Base-by-base conservation (phyloP, 2,329 filamentous ascomycete genomes). In the Cordyceps cateniannulata region DNA sequence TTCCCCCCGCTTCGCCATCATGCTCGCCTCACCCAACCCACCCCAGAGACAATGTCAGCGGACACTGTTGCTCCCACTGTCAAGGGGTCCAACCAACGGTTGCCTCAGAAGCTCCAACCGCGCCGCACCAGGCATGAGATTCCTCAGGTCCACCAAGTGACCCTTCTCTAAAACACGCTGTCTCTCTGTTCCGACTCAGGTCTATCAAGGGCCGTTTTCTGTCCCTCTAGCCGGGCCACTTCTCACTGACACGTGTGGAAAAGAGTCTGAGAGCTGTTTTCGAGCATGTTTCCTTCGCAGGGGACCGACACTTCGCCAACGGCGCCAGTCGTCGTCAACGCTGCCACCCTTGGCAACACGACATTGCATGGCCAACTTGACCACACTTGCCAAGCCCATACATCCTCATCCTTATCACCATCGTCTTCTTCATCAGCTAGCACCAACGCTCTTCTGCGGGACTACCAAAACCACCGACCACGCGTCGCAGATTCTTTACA, bases 71-170 rank as follows among this genome's bases (percentile, higher is more conserved):
- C 16, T 42, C 38, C 38, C 38, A 42, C 14, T 6, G 18, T 8
- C 38, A 42, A 42, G 38, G 38, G 38, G 38, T 8, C 38, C 18
- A n/a, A 6, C 38, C 18, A n/a, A 6, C 38, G 14, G 4, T 42
- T 58, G 55, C 56, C 47, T 59, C 56, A 59, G 56, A 51, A 59
- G 53, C 56, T 59, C 24, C 12, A 38, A 52, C 56, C 25, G 10
- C 55, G 55, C 45, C 45, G 42, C 47, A 58, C 45, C 32, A 58
- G 22, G 40, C 29, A 20, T 49, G 32, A 50, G 24, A 49, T 40
- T 16, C 24, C 35, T n/a, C 18, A 27, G 51, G 35, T 42, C 55
- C 55, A 59, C 48, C 20, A 9, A 51, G 32, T 38, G 42, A 45
- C 29, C 32, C n/a, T 9, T 58, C 50, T 27, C 27, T 35, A 45